Base-by-base conservation (phyloP, 108 stramenopile species). In the Skeletonema menzelii region DNA sequence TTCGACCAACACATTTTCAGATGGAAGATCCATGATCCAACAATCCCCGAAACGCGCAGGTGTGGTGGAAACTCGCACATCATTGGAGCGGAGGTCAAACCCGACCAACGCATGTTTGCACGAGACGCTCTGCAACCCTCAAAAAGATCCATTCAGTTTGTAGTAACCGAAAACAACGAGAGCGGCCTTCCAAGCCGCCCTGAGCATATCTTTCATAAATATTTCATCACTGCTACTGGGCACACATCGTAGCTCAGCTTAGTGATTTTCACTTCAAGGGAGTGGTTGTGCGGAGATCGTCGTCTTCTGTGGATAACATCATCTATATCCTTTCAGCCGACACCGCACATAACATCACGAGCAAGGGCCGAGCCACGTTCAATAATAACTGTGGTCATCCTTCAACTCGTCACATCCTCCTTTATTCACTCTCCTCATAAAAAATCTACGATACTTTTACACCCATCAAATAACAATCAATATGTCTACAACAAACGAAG, bases 401-500 rank as follows among this genome's bases (percentile, higher is more conserved):
- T 22, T 24, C 22, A 10, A 53, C 49, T 22, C 22, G 8, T 53
- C 19, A 2, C 22, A 22, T 22, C 49, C 22, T 53, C 49, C 20
- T 19, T 7, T 22, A 22, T 22, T 49, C 47, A 20, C 49, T 53
- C 49, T 22, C 22, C 22, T 53, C 22, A 53, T 53, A 53, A 22
- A 53, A 53, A 22, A 22, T 4, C 44, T 2, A 53, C 19, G 8
- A 47, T 6, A 46, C 13, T 49, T 22, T 22, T 22, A 7, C 20
- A 53, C 19, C 49, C 49, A 53, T 53, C 49, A 53, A 42, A 15
- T 15, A 15, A 42, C 40, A 37, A 46, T n/a, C 14, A 42, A 42
- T 7, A 47, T 53, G 49, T 53, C 49, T 53, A 53, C 49, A 53
- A 24, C 49, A 15, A 53, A 53, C 49, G 49, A 53, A 53, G 22